Evolutionary conservation across 495 filamentous ascomycete species (phyloP).

Genomic region (Collariella sp.): DNA sequence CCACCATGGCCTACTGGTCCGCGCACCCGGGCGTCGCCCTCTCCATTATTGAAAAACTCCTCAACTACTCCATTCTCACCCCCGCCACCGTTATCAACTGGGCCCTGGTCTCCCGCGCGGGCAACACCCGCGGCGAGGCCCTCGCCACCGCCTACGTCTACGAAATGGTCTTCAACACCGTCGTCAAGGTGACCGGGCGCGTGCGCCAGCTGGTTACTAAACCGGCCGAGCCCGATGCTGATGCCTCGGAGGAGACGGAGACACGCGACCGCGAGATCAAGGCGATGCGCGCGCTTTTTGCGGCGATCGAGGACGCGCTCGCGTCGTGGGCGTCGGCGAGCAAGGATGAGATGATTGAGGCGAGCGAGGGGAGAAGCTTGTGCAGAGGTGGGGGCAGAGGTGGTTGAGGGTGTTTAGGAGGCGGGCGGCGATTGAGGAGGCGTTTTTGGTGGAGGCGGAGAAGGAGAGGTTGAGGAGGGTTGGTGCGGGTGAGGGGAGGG

Average conservation of each 20-base stretch:
- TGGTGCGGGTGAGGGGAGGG: not conserved
- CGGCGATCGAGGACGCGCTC: constrained; percentile 70
- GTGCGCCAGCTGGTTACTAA: constrained; percentile 72
- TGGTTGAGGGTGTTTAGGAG: constrained; percentile 82
- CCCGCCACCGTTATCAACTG: constrained; percentile 79
- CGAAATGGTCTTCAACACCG: constrained; percentile 81
- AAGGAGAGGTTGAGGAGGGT: constrained; percentile 21
- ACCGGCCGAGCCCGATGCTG: constrained; percentile 14
- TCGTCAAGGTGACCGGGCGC: constrained; percentile 85
- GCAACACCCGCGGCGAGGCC: constrained; percentile 47
- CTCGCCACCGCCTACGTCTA: constrained; percentile 68
- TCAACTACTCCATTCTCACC: constrained; percentile 92
- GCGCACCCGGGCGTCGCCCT: constrained; percentile 89
- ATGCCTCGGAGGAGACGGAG: too few relatives aligned
- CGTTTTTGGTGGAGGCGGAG: constrained; percentile 40
- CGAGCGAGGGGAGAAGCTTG: constrained; percentile 49
- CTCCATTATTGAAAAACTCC: constrained; percentile 89
- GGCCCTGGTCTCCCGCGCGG: constrained; percentile 56
- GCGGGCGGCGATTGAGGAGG: constrained; percentile 77
- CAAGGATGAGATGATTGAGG: constrained; percentile 60
- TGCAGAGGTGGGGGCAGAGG: constrained; percentile 71
- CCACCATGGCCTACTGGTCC: constrained; percentile 87
- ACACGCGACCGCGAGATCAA: constrained; percentile 55
- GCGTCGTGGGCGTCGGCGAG: constrained; percentile 61
- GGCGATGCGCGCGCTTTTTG: constrained; percentile 72